phyloP scores from a whole-genome alignment of 129 eudicot species.

The Rutidosis leptorrhynchoides region DNA sequence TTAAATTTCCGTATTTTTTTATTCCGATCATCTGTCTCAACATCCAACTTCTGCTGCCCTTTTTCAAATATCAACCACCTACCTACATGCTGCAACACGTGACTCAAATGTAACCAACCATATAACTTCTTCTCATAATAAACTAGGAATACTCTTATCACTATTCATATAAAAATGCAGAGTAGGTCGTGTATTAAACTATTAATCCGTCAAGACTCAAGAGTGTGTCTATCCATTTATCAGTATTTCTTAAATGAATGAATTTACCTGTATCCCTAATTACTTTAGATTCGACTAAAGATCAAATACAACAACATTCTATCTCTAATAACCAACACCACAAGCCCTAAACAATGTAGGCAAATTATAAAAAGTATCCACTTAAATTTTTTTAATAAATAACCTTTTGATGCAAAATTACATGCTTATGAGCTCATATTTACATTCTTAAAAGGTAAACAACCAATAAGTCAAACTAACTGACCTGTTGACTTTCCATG shows the following conservation, averaged over 20 bases:
- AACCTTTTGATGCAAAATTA: background rate
- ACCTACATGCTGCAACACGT: slow-evolving; percentile 58
- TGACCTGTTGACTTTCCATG: slow-evolving; percentile 17
- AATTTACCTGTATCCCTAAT: slow-evolving; percentile 1
- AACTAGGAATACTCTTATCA: background rate
- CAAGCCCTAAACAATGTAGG: slow-evolving; percentile 16
- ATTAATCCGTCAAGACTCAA: background rate
- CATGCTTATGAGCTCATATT: background rate
- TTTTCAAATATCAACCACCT: slow-evolving; percentile 65
- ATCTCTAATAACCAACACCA: background rate
- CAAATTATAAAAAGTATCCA: background rate
- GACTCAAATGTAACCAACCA: slow-evolving; percentile 1
- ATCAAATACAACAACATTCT: slow-evolving; percentile 9
- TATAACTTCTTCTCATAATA: background rate
- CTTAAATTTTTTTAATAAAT: background rate
- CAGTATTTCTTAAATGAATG: background rate
- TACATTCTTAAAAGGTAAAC: background rate
- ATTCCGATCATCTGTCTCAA: slow-evolving; percentile 53
- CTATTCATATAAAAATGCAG: background rate
- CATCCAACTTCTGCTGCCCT: slow-evolving; percentile 37
- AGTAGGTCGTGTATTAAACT: background rate
- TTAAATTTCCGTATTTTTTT: slow-evolving; percentile 73
- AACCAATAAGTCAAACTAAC: background rate
- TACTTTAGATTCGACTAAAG: background rate
- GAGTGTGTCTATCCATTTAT: background rate